Conservation (phyloP, 2,329 filamentous ascomycete genomes). For the Colletotrichum sidae region DNA sequence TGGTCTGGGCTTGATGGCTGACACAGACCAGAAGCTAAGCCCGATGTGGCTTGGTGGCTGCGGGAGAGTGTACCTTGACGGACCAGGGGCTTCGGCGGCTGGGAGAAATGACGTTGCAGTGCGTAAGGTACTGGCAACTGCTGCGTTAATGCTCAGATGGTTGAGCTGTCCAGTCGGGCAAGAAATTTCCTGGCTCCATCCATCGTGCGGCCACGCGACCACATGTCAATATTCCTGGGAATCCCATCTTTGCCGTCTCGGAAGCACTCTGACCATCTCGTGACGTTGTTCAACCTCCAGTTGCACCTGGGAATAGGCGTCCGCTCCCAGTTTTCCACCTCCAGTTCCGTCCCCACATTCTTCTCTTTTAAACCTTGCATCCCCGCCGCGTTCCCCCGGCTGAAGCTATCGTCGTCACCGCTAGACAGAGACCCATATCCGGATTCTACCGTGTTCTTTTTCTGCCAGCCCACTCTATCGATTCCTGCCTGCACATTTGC, state of each 20-base stretch:
- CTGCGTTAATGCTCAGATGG: constrained; percentile 2
- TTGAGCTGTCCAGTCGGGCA: constrained; percentile 28
- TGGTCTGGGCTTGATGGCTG: constrained; percentile 11
- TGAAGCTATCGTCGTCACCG: constrained; percentile 37
- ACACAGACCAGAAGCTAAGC: neutral
- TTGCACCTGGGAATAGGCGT: neutral
- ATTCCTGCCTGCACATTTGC: constrained; percentile 17
- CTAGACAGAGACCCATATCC: constrained; percentile 25
- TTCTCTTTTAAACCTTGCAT: constrained; percentile 1
- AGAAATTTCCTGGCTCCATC: constrained; percentile 21
- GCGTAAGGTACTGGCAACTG: neutral
- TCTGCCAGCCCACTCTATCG: constrained; percentile 20
- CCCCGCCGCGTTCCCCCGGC: constrained; percentile 17
- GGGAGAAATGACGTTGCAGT: constrained; percentile 18
- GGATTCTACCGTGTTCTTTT: constrained; percentile 27
- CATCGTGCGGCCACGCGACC: constrained; percentile 27
- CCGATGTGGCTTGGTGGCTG: neutral
- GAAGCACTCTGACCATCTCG: constrained; percentile 9
- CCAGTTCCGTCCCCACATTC: neutral
- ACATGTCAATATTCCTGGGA: constrained; percentile 32
- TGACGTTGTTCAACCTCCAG: constrained; percentile 5
- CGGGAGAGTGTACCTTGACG: neutral
- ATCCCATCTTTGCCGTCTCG: constrained; percentile 18
- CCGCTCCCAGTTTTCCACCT: neutral
- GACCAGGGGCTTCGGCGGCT: constrained; percentile 7